Evolutionary conservation across 2,329 filamentous ascomycete species (phyloP), one percentile per base, ranked within the genome.

Genomic region (Trichoderma aggressivum): DNA sequence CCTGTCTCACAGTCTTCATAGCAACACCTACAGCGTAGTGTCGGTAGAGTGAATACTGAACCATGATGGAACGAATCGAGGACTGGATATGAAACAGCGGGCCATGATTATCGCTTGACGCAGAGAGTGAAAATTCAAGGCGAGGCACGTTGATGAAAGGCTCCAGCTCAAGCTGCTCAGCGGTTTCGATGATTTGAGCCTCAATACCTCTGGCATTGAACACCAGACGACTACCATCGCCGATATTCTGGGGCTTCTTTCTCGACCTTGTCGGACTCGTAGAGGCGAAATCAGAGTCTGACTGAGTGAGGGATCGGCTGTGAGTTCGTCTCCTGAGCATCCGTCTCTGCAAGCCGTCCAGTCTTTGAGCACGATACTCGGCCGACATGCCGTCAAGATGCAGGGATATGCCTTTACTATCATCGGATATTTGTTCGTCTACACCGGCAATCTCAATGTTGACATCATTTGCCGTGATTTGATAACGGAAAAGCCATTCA

Each of bases 41-140:
- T 4, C 94, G 91, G 79, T 97, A 97, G 0, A 99, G 87, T 0
- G 97, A 99, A 78, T 98, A 98, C 64, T 97, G 92, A 8, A 97
- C 78, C 72, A 93, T 89, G 2, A 99, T 82, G 7, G 92, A 93
- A 75, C 92, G 91, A 24, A 96, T 87, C 66, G 92, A 89, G 0
- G 93, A 92, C 75, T 97, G 94, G 56, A 98, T 82, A 78, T 98
- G 94, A 77, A 98, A 93, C 7, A 97, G 86, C 0, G 94, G 92
- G 0, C 94, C 95, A 77, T 97, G 93, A 34, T 89, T 89, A 79
- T 99, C 96, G 74, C 93, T 97, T 5, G 90, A 86, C 0, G 96
- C 97, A 32, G 91, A 94, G 70, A 98, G 87, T 1, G 93, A 91
- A 32, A 98, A 85, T 78, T 99, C 96, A 75, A 97, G 94, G 39